Evolutionary conservation across 2,329 filamentous ascomycete genomes (phyloP), one percentile per base, ranked within the genome.

Genomic region (Davidsoniella neocaledoniae): DNA sequence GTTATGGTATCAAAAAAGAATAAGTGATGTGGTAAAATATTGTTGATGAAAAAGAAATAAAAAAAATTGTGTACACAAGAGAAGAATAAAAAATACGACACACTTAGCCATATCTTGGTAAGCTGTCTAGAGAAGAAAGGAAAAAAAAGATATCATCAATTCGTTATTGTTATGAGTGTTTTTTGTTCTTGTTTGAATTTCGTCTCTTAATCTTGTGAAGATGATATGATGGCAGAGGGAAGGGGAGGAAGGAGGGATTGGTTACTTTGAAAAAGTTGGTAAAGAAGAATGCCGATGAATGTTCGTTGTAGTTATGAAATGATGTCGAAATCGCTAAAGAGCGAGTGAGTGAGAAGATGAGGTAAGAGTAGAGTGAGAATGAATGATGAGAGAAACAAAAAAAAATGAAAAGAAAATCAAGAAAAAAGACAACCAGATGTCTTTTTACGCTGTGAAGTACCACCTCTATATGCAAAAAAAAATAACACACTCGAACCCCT

Each of bases 321-420:
- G 29, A 12, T 33, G 29, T 12, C 29, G 12, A 10, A 5, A 12
- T 4, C 29, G 29, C 29, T 9, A 12, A 4, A 33, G 29, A 4
- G 12, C 12, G 29, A 46, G 51, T 36, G 26, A 38, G 49, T 26
- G 49, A 36, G 12, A n/a, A 19, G 47, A 50, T 43, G 10, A 51
- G 37, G 8, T 21, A 21, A 21, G 21, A 21, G 21, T 21, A 21
- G 21, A 21, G 21, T 21, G 3, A 2, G 21, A 23, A 23, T 23
- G 21, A 23, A 23, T 23, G 5, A 23, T 23, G 5, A 23, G 10
- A 45, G 4, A 43, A 46, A 38, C 50, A 5, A 41, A 33, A 21
- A 23, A 39, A 21, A 2, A 51, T 38, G 25, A 38, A 23, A 25
- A 38, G 19, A 44, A 12, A 25, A 37, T 16, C 9, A 21, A 21